Evolutionary conservation across 1,284 basidiomycete genomes (phyloP).

Genomic region (Vanrija sp.): DNA sequence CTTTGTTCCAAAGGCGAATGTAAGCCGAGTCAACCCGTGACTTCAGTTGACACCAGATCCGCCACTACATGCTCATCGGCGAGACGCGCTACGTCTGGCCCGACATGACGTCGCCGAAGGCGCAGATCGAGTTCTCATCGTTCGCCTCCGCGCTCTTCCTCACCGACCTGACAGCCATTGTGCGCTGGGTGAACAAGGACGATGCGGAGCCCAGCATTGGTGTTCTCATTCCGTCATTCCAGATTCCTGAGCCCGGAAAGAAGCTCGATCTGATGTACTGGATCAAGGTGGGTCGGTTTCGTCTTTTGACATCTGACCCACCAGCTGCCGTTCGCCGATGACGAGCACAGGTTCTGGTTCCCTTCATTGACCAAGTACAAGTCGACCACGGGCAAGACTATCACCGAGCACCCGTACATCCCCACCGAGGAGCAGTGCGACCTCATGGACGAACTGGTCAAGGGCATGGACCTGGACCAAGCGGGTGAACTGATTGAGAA

Average conservation of each 20-base stretch:
- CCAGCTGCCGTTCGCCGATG: conserved; percentile 91
- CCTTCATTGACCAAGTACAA: conserved; percentile 71
- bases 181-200: conserved; percentile 71
- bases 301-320: not conserved
- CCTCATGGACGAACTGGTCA: conserved; percentile 81
- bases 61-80: conserved; percentile 73
- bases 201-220: conserved; percentile 80
- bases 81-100: conserved; percentile 87
- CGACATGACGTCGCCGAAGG: conserved; percentile 61
- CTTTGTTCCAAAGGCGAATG: conserved; percentile 68
- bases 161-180: conserved; percentile 66
- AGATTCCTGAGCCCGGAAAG: conserved; percentile 50
- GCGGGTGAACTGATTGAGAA: conserved; percentile 24
- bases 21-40: conserved; percentile 43
- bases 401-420: conserved; percentile 73
- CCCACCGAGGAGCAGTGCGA: conserved; percentile 73
- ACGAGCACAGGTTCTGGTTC: conserved; percentile 81
- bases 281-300: conserved; percentile 60
- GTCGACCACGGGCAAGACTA: conserved; percentile 67
- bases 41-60: conserved; percentile 55
- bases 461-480: conserved; percentile 75
- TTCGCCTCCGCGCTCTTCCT: conserved; percentile 75
- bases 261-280: conserved; percentile 71
- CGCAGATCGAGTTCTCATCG: conserved; percentile 80
- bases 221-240: conserved; percentile 57